These are phyloP conservation scores for Penicillium canescens DNA, from an alignment of 495 filamentous ascomycete genomes.

Conservation along the genomic window DNA sequence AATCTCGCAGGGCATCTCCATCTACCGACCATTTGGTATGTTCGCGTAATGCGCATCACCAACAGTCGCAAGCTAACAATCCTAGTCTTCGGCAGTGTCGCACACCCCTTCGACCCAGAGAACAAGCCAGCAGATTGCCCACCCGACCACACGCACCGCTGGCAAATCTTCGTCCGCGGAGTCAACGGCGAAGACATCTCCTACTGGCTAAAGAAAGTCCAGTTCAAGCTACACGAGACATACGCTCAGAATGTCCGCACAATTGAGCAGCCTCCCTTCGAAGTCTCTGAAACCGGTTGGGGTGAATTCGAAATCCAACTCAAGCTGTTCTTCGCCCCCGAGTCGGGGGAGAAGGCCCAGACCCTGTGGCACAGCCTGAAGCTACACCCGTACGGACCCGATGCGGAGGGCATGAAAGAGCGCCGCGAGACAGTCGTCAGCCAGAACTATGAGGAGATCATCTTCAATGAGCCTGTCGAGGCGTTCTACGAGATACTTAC, in stretches of 20 bases:
- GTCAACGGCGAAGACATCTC: constrained; percentile 84
- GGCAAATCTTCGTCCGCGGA: constrained; percentile 89
- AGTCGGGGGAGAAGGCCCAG: constrained; percentile 86
- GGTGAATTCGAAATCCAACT: constrained; percentile 96
- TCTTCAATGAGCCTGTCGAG: constrained; percentile 96
- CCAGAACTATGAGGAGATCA: constrained; percentile 84
- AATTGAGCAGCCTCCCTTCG: constrained; percentile 74
- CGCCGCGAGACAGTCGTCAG: constrained; percentile 64
- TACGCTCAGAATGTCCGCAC: constrained; percentile 85
- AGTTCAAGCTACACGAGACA: constrained; percentile 96
- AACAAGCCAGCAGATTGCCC: constrained; percentile 61
- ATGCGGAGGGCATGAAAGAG: constrained; percentile 70
- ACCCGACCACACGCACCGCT: constrained; percentile 88
- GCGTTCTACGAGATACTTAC: constrained; percentile 82
- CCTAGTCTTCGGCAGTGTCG: constrained; percentile 75
- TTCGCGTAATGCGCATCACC: constrained; percentile 2
- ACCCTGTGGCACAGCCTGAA: constrained; percentile 88
- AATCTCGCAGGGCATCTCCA: constrained; percentile 60
- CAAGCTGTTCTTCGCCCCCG: constrained; percentile 84
- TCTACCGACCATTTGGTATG: constrained; percentile 72
- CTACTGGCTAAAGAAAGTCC: constrained; percentile 94
- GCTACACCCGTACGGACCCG: constrained; percentile 84
- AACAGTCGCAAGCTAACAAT: constrained; percentile 7
- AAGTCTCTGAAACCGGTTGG: constrained; percentile 91
- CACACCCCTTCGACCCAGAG: constrained; percentile 70